Evolutionary conservation across 805 yeast species (phyloP).

Genomic region (Torulaspora gathmanii): DNA sequence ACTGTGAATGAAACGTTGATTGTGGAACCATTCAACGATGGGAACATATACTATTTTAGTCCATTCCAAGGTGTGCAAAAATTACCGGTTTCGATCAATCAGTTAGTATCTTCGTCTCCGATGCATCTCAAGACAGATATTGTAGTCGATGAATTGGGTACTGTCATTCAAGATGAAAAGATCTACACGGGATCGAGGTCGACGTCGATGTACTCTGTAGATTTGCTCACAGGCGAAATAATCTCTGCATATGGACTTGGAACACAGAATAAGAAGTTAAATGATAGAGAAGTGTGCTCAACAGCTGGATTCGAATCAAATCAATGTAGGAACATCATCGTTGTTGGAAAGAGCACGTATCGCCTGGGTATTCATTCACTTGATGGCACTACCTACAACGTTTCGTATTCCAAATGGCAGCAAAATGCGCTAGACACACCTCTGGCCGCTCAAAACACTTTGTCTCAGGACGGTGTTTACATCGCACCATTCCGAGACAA

Average conservation of each 20-base stretch:
- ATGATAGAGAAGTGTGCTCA: conserved; percentile 12
- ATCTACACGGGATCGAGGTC: conserved; percentile 81
- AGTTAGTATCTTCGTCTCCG: conserved; percentile 78
- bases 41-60: conserved; percentile 75
- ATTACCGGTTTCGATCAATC: conserved; percentile 74
- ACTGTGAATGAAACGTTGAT: conserved; percentile 56
- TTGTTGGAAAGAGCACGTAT: conserved; percentile 68
- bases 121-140: conserved; percentile 52
- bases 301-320: conserved; percentile 11
- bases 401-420: conserved; percentile 85
- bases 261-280: conserved; percentile 31
- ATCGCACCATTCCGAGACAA: conserved; percentile 82
- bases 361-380: conserved; percentile 73
- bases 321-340: conserved; percentile 39
- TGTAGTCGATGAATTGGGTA: conserved; percentile 43
- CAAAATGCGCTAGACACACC: conserved; percentile 75
- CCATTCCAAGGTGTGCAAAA: conserved; percentile 69
- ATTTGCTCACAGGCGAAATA: conserved; percentile 70
- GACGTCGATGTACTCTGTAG: conserved; percentile 69
- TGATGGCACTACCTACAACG: conserved; percentile 71
- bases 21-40: conserved; percentile 86
- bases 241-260: conserved; percentile 62
- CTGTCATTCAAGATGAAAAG: conserved; percentile 53
- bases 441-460: conserved; percentile 44
- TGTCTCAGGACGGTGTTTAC: conserved; percentile 66